These are phyloP conservation scores for Candida boleticola DNA, from an alignment of 805 yeast species.

Conservation along the genomic window DNA sequence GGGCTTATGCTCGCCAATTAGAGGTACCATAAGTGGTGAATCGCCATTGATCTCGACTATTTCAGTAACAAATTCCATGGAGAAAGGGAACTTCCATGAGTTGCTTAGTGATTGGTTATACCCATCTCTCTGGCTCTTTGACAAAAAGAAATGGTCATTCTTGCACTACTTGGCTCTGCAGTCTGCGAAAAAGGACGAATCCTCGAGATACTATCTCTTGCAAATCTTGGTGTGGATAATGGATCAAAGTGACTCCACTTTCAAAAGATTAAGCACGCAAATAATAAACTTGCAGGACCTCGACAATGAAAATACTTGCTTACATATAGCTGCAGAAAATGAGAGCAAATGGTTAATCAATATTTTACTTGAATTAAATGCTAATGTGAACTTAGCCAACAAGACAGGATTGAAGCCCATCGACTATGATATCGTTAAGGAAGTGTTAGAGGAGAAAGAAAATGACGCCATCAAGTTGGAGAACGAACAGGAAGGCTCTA, in stretches of 20 bases:
- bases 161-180: constrained; percentile 78
- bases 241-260: constrained; percentile 2
- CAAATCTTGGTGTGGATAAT: constrained; percentile 33
- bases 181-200: constrained; percentile 28
- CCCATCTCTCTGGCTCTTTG: constrained; percentile 49
- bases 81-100: constrained; percentile 68
- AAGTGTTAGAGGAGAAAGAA: constrained; percentile 17
- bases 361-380: constrained; percentile 31
- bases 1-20: constrained; percentile 35
- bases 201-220: constrained; percentile 32
- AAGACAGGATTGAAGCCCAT: constrained; percentile 82
- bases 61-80: constrained; percentile 79
- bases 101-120: constrained; percentile 64
- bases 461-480: constrained; percentile 11
- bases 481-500: constrained; percentile 22
- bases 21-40: constrained; percentile 40
- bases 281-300: constrained; percentile 34
- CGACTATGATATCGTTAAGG: constrained; percentile 75
- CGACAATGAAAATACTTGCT: constrained; percentile 36
- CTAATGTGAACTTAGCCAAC: constrained; percentile 67
- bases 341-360: constrained; percentile 39
- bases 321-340: constrained; percentile 40
- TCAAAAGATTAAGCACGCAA: constrained; percentile 15
- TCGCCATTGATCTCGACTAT: constrained; percentile 65
- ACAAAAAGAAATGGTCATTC: constrained; percentile 73